These are phyloP conservation scores for Salix exigua DNA, from an alignment of 345 rosid genomes.

Conservation along the genomic window DNA sequence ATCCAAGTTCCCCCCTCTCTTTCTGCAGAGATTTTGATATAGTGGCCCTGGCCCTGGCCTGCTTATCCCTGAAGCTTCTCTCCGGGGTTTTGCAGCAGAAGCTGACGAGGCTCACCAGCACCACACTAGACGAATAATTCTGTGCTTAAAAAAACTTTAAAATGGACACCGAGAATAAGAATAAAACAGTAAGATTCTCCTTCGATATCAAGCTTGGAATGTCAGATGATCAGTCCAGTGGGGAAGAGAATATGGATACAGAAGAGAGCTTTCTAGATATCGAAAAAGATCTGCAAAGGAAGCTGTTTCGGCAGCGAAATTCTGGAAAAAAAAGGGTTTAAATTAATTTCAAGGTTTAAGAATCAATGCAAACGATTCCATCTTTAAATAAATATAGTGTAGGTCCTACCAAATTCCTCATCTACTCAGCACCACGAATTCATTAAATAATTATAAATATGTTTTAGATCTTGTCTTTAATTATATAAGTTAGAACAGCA, in stretches of 20 bases:
- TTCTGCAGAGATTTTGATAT: background rate
- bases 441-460: no score
- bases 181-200: constrained; percentile 20
- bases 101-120: background rate
- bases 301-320: background rate
- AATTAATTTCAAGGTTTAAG: background rate
- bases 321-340: no score
- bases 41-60: background rate
- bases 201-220: constrained; percentile 19
- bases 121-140: background rate
- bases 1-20: background rate
- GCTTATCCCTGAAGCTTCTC: background rate
- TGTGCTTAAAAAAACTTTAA: background rate
- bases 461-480: no score
- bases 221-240: constrained; percentile 24
- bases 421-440: background rate
- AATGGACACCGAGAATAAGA: constrained; percentile 26
- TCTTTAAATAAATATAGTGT: background rate
- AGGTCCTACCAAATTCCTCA: background rate
- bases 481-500: no score
- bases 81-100: background rate
- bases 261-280: constrained; percentile 20
- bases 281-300: background rate
- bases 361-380: background rate
- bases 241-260: constrained; percentile 16